A percentile compares a stretch with the other conserved stretches of the same genome.
Evolutionary conservation across 2,329 filamentous ascomycete species (phyloP).

Genomic region (Aspergillus fischeri): DNA sequence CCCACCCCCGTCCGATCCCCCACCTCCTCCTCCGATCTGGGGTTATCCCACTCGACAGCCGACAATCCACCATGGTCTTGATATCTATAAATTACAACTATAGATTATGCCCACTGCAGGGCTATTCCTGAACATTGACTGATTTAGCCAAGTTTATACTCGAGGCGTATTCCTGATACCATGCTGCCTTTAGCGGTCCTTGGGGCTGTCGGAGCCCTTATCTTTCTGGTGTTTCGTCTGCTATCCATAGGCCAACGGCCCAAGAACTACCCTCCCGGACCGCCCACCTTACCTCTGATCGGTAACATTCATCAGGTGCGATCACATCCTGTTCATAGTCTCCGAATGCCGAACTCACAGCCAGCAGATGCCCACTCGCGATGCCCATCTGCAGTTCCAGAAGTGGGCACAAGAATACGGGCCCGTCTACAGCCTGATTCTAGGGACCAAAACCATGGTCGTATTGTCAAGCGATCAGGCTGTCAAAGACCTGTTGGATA

Average conservation of each 20-base stretch:
- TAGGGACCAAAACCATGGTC: constrained; percentile 47
- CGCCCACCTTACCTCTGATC: constrained; percentile 49
- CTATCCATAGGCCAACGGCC: constrained; percentile 24
- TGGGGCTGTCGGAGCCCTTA: not conserved
- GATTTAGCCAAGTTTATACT: not conserved
- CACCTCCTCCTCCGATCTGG: not conserved
- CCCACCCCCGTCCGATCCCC: constrained; percentile 7
- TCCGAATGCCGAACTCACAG: not conserved
- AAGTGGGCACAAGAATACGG: constrained; percentile 53
- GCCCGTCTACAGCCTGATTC: constrained; percentile 49
- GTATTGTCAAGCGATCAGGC: constrained; percentile 45
- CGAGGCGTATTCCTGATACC: not conserved
- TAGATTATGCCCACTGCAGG: not conserved
- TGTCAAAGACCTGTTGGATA: constrained; percentile 52
- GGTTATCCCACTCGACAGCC: not conserved
- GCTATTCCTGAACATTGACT: too few species aligned
- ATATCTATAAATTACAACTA: not conserved
- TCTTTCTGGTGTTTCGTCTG: not conserved
- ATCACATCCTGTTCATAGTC: not conserved
- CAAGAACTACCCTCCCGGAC: constrained; percentile 45
- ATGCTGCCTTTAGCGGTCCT: not conserved
- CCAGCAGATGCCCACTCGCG: constrained; percentile 38
- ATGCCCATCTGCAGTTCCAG: constrained; percentile 46
- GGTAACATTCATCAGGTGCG: constrained; percentile 47
- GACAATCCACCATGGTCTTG: too few species aligned